A percentile compares a stretch with the other conserved stretches of the same genome.
Evolutionary conservation across 176 grass and related monocot genomes (phyloP).

Genomic region (Musa beccarii): DNA sequence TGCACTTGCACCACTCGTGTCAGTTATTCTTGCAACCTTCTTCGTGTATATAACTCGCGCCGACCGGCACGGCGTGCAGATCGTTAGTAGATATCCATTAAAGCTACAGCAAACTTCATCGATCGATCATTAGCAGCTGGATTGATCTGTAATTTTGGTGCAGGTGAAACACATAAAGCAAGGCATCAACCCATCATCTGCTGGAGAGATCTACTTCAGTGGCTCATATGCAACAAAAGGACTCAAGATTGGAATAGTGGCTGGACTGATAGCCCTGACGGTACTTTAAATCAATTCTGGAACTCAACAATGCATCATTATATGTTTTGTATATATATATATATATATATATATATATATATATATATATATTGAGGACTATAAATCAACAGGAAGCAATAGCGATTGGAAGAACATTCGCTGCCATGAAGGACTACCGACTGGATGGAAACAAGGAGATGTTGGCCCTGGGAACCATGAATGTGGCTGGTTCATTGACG

Average conservation of each 20-base stretch:
- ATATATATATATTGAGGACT: neutral
- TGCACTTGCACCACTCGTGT: constrained; percentile 1
- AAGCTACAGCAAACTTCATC: neutral
- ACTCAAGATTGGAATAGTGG: neutral
- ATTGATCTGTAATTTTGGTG: neutral
- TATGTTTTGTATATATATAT: neutral
- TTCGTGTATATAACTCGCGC: constrained; percentile 10
- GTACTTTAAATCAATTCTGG: neutral
- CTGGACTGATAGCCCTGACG: constrained; percentile 8
- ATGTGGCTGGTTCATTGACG: constrained; percentile 4
- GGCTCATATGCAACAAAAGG: neutral
- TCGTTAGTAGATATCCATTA: neutral
- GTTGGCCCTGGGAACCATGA: constrained; percentile 8
- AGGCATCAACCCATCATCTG: constrained; percentile 14
- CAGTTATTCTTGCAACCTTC: constrained; percentile 8
- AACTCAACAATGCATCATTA: too few relatives aligned
- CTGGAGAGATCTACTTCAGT: neutral
- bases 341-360: neutral
- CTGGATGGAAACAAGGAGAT: constrained; percentile 22
- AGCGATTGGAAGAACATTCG: constrained; percentile 14
- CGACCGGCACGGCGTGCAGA: constrained; percentile 5
- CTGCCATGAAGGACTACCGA: constrained; percentile 9
- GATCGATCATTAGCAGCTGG: neutral
- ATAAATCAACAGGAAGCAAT: constrained; percentile 14
- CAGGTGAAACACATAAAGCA: neutral